Evolutionary conservation across 176 grass and related monocot species (phyloP).

Genomic region (Triticum urartu): DNA sequence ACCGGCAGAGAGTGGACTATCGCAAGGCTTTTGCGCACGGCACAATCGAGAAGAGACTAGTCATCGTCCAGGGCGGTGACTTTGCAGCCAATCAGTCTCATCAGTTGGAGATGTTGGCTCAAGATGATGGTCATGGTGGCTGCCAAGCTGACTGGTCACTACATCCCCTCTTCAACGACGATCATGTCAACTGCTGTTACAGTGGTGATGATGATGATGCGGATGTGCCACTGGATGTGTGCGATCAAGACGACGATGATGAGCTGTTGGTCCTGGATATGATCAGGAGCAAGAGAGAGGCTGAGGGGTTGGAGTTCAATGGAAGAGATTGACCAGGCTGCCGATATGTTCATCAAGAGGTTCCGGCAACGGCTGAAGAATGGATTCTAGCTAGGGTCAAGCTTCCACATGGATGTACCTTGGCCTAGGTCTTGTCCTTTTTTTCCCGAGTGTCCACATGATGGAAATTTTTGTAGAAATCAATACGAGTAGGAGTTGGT

Average conservation of each 20-base stretch:
- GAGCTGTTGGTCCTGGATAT: slow-evolving; percentile 60
- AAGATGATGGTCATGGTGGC: not conserved
- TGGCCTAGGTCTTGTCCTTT: not conserved
- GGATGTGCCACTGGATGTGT: not conserved
- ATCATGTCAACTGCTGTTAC: not conserved
- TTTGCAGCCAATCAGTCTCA: not conserved
- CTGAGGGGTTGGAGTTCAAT: slow-evolving; percentile 58
- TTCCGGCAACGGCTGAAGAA: slow-evolving; percentile 58
- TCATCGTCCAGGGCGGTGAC: not conserved
- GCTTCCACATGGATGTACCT: not conserved
- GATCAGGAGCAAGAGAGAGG: slow-evolving; percentile 57
- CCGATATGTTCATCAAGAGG: slow-evolving; percentile 73
- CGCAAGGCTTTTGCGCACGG: not conserved
- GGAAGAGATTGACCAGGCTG: slow-evolving; percentile 69
- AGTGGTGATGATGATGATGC: not conserved
- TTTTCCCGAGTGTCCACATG: too few relatives aligned
- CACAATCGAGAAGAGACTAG: too few relatives aligned
- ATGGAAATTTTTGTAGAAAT: too few relatives aligned
- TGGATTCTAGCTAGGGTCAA: slow-evolving; percentile 15
- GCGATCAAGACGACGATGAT: not conserved
- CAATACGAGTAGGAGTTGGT: too few relatives aligned
- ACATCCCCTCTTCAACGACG: not conserved
- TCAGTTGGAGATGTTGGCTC: not conserved
- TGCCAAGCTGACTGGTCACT: not conserved
- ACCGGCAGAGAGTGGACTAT: not conserved